Evolutionary conservation across 805 yeast species (phyloP).

Genomic region (Wickerhamomyces bovis): DNA sequence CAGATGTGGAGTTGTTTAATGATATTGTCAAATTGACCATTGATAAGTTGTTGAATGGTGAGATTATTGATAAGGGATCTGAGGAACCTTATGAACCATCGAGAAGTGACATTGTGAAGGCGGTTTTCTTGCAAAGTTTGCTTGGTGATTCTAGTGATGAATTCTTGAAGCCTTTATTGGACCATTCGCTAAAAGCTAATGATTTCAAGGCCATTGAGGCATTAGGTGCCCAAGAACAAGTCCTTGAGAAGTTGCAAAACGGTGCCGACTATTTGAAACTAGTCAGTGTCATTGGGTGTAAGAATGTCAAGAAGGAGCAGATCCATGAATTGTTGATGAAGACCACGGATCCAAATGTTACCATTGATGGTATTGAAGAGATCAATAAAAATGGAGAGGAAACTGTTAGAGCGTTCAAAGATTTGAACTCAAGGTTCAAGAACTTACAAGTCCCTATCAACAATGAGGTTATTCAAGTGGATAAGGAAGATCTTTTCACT

Average conservation of each 20-base stretch:
- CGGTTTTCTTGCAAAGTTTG: neutral
- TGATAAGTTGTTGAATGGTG: conserved; percentile 22
- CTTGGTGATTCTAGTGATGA: neutral
- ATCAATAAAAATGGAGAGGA: neutral
- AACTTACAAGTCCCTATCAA: neutral
- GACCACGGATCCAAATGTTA: conserved; percentile 4
- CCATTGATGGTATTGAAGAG: conserved; percentile 11
- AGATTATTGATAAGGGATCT: conserved; percentile 28
- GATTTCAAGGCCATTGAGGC: neutral
- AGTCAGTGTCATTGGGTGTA: neutral
- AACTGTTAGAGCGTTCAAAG: neutral
- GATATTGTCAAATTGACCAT: conserved; percentile 10
- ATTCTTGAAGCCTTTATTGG: neutral
- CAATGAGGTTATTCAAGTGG: neutral
- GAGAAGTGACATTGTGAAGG: neutral
- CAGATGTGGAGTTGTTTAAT: conserved; percentile 14
- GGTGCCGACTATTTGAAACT: neutral
- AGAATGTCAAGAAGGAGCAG: neutral
- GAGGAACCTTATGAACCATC: conserved; percentile 29
- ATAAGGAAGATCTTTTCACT: neutral
- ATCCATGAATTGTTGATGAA: conserved; percentile 11
- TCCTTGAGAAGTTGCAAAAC: neutral
- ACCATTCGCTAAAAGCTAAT: neutral
- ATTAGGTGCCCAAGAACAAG: neutral
- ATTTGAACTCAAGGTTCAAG: neutral